Conservation (phyloP, 805 yeast genomes). For the Barnettozyma botsteinii region DNA sequence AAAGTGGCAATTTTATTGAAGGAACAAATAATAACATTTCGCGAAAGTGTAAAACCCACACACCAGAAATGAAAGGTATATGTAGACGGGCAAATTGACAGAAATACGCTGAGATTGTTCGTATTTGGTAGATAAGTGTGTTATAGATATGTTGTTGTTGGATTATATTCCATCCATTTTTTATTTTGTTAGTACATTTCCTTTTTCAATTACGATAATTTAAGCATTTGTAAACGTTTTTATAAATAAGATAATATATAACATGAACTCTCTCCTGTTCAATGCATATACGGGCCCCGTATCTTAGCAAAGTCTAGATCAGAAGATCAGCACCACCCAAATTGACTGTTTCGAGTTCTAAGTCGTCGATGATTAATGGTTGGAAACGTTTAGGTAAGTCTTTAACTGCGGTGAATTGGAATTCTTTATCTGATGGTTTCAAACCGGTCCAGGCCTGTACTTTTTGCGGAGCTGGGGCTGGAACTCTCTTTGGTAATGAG, state of each 20-base stretch:
- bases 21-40: neutral
- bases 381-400: constrained; percentile 72
- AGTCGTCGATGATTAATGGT: constrained; percentile 53
- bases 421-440: constrained; percentile 44
- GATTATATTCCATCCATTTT: too few relatives aligned
- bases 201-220: too few relatives aligned
- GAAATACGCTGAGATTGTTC: too few relatives aligned
- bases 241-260: too few relatives aligned
- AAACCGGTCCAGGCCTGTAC: constrained; percentile 31
- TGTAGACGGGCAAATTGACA: too few relatives aligned
- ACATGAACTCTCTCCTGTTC: too few relatives aligned
- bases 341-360: constrained; percentile 71
- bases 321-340: constrained; percentile 69
- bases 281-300: too few relatives aligned
- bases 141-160: too few relatives aligned
- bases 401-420: constrained; percentile 46
- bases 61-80: neutral
- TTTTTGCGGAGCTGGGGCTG: constrained; percentile 13
- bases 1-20: neutral
- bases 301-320: neutral
- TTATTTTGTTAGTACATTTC: too few relatives aligned
- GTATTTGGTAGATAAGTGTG: too few relatives aligned
- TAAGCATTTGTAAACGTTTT: too few relatives aligned
- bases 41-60: neutral
- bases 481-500: constrained; percentile 17